Evolutionary conservation across 1,284 basidiomycete species (phyloP), one percentile per base, ranked within the genome.

Genomic region (Ceratobasidium sp.): DNA sequence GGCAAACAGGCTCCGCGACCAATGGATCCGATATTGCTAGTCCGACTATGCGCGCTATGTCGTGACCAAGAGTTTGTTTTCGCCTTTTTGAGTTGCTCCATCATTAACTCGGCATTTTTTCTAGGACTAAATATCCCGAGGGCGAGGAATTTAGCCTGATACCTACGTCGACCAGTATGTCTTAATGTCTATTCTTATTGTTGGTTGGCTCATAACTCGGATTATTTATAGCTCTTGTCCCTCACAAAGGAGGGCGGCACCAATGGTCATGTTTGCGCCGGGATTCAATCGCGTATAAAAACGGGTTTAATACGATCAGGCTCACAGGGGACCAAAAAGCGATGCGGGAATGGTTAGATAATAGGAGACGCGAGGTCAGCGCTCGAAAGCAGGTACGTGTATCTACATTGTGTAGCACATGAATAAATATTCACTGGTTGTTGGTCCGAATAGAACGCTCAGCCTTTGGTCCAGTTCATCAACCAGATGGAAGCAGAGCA

Each of bases 21-120:
- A 2, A 73, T 73, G 59, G 57, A 73, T 48, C 59, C 59, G 7
- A 35, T 62, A 20, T 23, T 73, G 44, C 70, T 46, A 35, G 59
- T 73, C 18, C 70, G 70, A 48, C 44, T 60, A 0, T 73, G 70
- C n/a, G 57, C 20, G 8, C 18, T 27, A 2, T 73, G 70, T 23
- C 70, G 57, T 20, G 46, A 62, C 33, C 12, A 62, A 38, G 23
- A 73, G 70, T 73, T 16, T 16, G 70, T 62, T 5, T 30, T 41
- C 27, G 7, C 30, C 3, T 4, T 38, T 20, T 38, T 18, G 12
- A 14, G 18, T 55, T 3, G n/a, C 6, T 6, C 16, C 50, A n/a
- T 52, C 8, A 69, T 18, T 30, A 59, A 59, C 1, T 30, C 52
- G 2, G 30, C 38, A 20, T 55, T 38, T n/a, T 2, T 18, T 23